Evolutionary conservation across 352 stramenopile species (phyloP).

Genomic region (Phytophthora chlamydospora): DNA sequence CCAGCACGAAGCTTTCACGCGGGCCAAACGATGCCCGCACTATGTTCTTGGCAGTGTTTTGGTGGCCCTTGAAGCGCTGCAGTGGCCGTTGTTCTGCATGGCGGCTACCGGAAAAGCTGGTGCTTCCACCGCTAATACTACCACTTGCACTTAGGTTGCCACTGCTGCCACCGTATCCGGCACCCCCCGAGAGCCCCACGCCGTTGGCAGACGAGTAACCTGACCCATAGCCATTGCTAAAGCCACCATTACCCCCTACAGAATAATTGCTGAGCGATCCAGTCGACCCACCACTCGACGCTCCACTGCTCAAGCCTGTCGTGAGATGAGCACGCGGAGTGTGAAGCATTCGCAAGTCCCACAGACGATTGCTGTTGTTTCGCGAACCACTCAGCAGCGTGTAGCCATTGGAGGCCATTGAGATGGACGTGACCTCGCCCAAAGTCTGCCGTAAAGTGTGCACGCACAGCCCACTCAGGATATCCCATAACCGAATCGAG

Average conservation of each 20-base stretch:
- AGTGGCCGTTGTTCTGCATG: slow-evolving; percentile 69
- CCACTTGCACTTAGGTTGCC: slow-evolving; percentile 33
- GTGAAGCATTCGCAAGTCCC: slow-evolving; percentile 89
- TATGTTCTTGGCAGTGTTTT: slow-evolving; percentile 91
- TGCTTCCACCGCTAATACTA: slow-evolving; percentile 28
- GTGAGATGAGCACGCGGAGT: slow-evolving; percentile 66
- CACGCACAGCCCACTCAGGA: slow-evolving; percentile 86
- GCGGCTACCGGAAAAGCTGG: slow-evolving; percentile 32
- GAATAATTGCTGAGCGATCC: slow-evolving; percentile 38
- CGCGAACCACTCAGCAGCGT: slow-evolving; percentile 81
- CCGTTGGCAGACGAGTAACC: slow-evolving; percentile 28
- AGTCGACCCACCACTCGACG: slow-evolving; percentile 32
- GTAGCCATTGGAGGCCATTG: slow-evolving; percentile 83
- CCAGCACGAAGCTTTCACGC: slow-evolving; percentile 85
- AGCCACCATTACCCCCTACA: slow-evolving; percentile 11
- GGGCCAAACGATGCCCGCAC: slow-evolving; percentile 86
- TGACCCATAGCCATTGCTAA: slow-evolving; percentile 27
- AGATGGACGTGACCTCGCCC: slow-evolving; percentile 87
- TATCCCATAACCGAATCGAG: slow-evolving; percentile 88
- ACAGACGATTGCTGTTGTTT: slow-evolving; percentile 90
- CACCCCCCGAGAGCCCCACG: slow-evolving; percentile 20
- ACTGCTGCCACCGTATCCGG: slow-evolving; percentile 32
- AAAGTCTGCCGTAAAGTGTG: slow-evolving; percentile 86
- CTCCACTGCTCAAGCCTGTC: slow-evolving; percentile 35
- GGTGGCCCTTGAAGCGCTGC: slow-evolving; percentile 89